Evolutionary conservation across 352 stramenopile genomes (phyloP), one percentile per base, ranked within the genome.

Genomic region (Phytophthora brassicae): DNA sequence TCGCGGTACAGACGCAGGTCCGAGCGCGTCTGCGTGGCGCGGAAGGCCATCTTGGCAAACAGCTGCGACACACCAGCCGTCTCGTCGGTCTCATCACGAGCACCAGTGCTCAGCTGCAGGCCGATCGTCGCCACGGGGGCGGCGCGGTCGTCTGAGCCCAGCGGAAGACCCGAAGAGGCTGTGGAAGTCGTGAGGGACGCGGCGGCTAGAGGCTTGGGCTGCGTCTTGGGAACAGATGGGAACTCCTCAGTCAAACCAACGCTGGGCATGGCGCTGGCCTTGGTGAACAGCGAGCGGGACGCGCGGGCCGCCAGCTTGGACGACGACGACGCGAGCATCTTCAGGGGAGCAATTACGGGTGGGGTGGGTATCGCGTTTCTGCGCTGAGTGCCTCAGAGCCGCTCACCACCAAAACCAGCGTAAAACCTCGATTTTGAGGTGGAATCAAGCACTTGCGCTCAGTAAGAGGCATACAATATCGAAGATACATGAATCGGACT

Each of bases 11-110:
- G 69, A 39, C 79, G 79, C 65, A 95, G 71, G 64, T 95, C 86
- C 55, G 86, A 93, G 64, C 84, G 86, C 50, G 24, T 63, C 24
- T 81, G 57, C 11, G 86, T 95, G 22, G 84, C 71, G 42, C 84
- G 86, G 81, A 95, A 95, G 29, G 86, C 84, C 80, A 92, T 84
- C 72, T 93, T 90, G 57, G 80, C 69, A 43, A 88, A 88, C 42
- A 95, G 74, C 73, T 92, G 79, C 71, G 86, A 82, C 16, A 93
- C 43, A 26, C 86, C 86, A n/a, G 81, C 68, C 11, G 74, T 89
- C 45, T 85, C 83, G 43, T 92, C 83, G 24, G 53, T 80, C 68
- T 94, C 86, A 53, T 84, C 67, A 54, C 81, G 78, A 48, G 70
- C 65, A 24, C 86, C 86, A 9, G 86, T 76, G 17, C 64, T 72